Percentiles rank a stretch among this genome's conserved stretches.
Conservation (phyloP, 1,284 basidiomycete genomes). For the Calocybe gambosa region DNA sequence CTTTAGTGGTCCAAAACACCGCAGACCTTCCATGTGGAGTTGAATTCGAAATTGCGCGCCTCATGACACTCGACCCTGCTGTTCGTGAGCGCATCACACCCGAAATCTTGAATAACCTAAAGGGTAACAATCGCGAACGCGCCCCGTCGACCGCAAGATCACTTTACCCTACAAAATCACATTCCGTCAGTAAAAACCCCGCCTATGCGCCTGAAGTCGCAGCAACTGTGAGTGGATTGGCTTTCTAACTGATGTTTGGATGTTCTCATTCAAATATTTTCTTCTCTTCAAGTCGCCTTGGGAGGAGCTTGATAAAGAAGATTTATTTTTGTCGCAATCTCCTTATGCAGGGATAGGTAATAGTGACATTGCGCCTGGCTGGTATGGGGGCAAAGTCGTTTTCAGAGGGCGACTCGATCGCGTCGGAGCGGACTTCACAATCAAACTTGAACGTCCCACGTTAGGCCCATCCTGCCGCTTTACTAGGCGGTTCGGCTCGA, state of each 20-base stretch:
- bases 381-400: conserved; percentile 38
- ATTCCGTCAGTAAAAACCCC: conserved; percentile 3
- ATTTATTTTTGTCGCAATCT: conserved; percentile 21
- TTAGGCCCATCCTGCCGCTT: conserved; percentile 36
- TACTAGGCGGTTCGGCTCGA: conserved; percentile 34
- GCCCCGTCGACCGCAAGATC: conserved; percentile 12
- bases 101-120: conserved; percentile 6
- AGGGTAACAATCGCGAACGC: conserved; percentile 14
- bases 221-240: conserved; percentile 24
- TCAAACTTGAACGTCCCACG: conserved; percentile 29
- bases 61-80: conserved; percentile 10
- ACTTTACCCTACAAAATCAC: conserved; percentile 1
- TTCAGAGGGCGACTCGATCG: conserved; percentile 27
- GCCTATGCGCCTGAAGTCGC: conserved; percentile 29
- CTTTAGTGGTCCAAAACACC: conserved; percentile 2
- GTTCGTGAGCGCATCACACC: conserved; percentile 9
- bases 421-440: conserved; percentile 15
- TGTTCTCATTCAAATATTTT: no score
- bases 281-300: conserved; percentile 29
- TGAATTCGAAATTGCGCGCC: conserved; percentile 18
- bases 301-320: conserved; percentile 35
- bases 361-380: conserved; percentile 23
- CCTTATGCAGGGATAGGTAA: conserved; percentile 28
- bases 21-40: conserved; percentile 15
- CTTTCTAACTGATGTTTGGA: background rate